Evolutionary conservation across 2,329 filamentous ascomycete species (phyloP), one percentile per base, ranked within the genome.

Genomic region (Botrytis squamosa): DNA sequence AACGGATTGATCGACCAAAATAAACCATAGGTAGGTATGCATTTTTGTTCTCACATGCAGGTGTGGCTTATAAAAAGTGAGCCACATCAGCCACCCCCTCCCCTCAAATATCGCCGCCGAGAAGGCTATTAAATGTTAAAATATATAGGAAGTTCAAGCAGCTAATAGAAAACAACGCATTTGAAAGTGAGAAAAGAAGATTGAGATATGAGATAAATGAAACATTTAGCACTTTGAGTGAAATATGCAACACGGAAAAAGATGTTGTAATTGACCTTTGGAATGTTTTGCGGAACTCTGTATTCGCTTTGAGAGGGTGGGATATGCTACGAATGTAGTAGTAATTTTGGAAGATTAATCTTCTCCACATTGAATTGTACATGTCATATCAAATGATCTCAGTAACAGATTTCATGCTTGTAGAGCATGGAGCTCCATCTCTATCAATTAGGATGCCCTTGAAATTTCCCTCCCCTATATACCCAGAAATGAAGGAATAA

Each of bases 181-280:
- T 29, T 4, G 18, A 18, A 0, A 18, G 1, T 18, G 1, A 29
- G 25, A 8, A 7, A 29, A 18, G 0, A 9, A 29, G 14, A 57
- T 18, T 3, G 8, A 29, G n/a, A 18, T 29, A 16, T 55, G 14
- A 57, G 14, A 18, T 9, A 0, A 29, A 29, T 29, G 5, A 12
- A 52, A n/a, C 6, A 0, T n/a, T 52, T 52, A 12, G 2, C 12
- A 52, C 4, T n/a, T 7, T 7, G 2, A 29, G 4, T 29, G 2
- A 18, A 18, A 29, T 9, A 57, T 57, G n/a, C 14, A 57, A 5
- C n/a, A 57, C 14, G 16, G 7, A 57, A 16, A 2, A 55, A 2
- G 52, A n/a, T 52, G 12, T 55, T 7, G 16, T 57, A 1, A 6
- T 52, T 52, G 25, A 52, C 49, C 9, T n/a, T 52, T 1, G 18